phyloP scores from a whole-genome alignment of 345 rosid species.

The Euphorbia pulcherrima region DNA sequence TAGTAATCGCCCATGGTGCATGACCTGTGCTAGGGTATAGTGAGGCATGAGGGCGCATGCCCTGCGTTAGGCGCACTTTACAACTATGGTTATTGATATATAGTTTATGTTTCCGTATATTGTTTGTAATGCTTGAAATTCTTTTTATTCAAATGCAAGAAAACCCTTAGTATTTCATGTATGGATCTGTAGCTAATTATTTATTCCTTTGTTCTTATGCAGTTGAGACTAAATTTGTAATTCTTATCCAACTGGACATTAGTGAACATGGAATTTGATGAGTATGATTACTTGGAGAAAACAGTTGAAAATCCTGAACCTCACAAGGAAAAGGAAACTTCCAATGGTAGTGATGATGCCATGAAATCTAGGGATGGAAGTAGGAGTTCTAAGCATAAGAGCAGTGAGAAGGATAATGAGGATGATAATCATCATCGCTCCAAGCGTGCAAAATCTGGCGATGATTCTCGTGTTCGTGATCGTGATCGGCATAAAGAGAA shows the following conservation, averaged over 20 bases:
- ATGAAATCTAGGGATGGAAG: constrained; percentile 40
- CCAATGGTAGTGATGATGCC: constrained; percentile 48
- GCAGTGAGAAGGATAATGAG: constrained; percentile 45
- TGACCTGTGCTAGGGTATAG: too few species aligned
- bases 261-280: constrained; percentile 76
- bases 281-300: constrained; percentile 90
- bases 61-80: too few species aligned
- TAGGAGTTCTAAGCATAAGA: constrained; percentile 54
- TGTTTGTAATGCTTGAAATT: background rate
- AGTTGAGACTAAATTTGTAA: background rate
- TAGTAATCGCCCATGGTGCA: too few species aligned
- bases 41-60: too few species aligned
- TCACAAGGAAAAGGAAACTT: constrained; percentile 42
- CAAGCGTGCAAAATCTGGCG: constrained; percentile 50
- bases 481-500: constrained; percentile 41
- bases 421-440: constrained; percentile 39
- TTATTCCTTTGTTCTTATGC: constrained; percentile 10
- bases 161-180: background rate
- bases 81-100: too few species aligned
- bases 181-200: background rate
- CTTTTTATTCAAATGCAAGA: background rate
- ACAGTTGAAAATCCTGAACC: constrained; percentile 70
- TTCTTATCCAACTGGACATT: constrained; percentile 11
- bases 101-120: too few species aligned
- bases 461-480: constrained; percentile 46